phyloP scores from a whole-genome alignment of 495 filamentous ascomycete species.

The Aspergillus funiculosus region DNA sequence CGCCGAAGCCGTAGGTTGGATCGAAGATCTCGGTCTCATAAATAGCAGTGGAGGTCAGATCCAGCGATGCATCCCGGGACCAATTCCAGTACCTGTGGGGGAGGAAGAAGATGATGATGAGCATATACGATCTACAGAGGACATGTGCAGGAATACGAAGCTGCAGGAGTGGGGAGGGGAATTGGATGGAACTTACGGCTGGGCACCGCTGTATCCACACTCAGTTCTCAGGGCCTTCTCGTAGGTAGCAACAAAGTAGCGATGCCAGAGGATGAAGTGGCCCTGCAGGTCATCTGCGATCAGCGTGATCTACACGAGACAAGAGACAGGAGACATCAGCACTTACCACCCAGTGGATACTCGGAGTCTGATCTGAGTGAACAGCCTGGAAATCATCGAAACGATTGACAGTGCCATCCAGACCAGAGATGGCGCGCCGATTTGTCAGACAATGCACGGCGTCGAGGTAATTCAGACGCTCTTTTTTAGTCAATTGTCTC shows the following conservation, averaged over 20 bases:
- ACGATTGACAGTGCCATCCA: constrained; percentile 15
- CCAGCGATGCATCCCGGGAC: constrained; percentile 19
- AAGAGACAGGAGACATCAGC: neutral
- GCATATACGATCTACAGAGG: neutral
- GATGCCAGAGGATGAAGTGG: constrained; percentile 36
- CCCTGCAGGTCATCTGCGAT: constrained; percentile 16
- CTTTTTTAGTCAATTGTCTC: constrained; percentile 9
- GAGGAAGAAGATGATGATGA: neutral
- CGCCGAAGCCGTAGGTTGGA: constrained; percentile 16
- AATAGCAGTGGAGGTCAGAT: constrained; percentile 17
- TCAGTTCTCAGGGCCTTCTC: constrained; percentile 38
- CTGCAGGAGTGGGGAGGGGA: neutral
- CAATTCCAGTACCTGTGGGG: constrained; percentile 20
- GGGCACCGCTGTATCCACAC: constrained; percentile 40
- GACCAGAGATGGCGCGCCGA: constrained; percentile 14
- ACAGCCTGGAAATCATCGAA: constrained; percentile 18
- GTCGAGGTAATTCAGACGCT: constrained; percentile 15
- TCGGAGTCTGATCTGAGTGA: constrained; percentile 18
- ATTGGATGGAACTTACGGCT: constrained; percentile 34
- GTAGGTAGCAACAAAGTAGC: constrained; percentile 41
- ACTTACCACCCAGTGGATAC: constrained; percentile 21
- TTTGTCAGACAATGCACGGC: constrained; percentile 19
- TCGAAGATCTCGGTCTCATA: constrained; percentile 20
- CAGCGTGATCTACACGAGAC: constrained; percentile 13
- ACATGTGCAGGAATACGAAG: neutral